Evolutionary conservation across 2,329 filamentous ascomycete genomes (phyloP).

Genomic region (Aplosporella prunicola): DNA sequence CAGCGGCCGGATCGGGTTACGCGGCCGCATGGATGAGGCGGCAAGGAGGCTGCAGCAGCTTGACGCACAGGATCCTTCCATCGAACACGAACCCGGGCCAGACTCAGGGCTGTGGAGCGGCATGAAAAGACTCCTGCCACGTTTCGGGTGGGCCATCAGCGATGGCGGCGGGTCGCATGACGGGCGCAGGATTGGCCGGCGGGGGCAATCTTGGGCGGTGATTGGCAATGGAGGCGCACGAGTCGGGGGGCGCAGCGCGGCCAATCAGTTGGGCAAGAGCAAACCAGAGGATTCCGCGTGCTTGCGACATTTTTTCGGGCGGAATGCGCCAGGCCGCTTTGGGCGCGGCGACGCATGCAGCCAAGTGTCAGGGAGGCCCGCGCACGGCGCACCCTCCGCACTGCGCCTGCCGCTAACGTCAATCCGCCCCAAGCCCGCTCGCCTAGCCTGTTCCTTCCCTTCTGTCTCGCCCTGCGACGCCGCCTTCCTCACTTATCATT

Average conservation of each 20-base stretch:
- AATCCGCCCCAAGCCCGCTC: slow-evolving; percentile 8
- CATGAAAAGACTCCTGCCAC: background rate
- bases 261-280: background rate
- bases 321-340: background rate
- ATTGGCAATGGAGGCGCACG: background rate
- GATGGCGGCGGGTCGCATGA: background rate
- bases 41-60: background rate
- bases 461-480: slow-evolving; percentile 12
- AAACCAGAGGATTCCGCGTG: background rate
- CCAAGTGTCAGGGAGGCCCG: background rate
- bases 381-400: background rate
- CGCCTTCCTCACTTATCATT: slow-evolving; percentile 10
- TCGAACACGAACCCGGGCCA: slow-evolving; percentile 1
- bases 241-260: background rate
- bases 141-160: background rate
- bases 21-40: background rate
- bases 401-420: slow-evolving; percentile 8
- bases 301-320: slow-evolving; percentile 2
- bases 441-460: slow-evolving; percentile 12
- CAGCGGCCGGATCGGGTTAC: background rate
- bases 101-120: background rate
- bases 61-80: background rate
- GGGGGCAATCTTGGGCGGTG: background rate
- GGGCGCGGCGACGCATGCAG: slow-evolving; percentile 9
- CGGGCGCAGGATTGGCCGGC: background rate